phyloP scores from a whole-genome alignment of 306 rosid genomes.

The Acacia crassicarpa region DNA sequence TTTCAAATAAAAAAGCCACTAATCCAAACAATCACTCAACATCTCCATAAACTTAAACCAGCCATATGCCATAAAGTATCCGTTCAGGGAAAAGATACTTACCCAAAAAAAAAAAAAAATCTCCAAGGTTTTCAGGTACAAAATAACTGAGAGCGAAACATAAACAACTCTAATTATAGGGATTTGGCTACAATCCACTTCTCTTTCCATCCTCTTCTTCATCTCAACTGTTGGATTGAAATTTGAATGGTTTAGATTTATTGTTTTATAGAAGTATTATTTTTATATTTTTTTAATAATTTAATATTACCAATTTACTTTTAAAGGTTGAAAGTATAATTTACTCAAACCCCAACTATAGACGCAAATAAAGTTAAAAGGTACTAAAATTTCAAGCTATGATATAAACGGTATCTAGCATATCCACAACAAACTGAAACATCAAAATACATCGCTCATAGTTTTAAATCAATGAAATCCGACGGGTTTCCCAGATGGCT shows the following conservation, averaged over 20 bases:
- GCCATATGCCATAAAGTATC: neutral
- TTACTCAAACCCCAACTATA: conserved; percentile 15
- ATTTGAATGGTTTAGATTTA: no score
- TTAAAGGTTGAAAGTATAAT: no score
- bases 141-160: conserved; percentile 15
- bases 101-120: neutral
- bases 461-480: neutral
- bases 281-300: no score
- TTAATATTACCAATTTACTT: no score
- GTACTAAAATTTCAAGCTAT: neutral
- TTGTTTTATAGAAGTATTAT: no score
- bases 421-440: neutral
- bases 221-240: no score
- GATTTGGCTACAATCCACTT: no score
- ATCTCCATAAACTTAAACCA: neutral
- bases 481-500: conserved; percentile 8
- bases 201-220: no score
- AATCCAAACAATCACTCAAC: no score
- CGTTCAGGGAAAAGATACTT: neutral
- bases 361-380: neutral
- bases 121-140: conserved; percentile 20
- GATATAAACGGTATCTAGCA: neutral
- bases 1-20: fast-evolving
- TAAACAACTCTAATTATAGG: no score
- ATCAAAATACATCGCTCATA: conserved; percentile 7